Percentiles rank a stretch among this genome's conserved stretches.
Conservation (phyloP, 768 basidiomycete genomes). For the Naganishia onofrii region DNA sequence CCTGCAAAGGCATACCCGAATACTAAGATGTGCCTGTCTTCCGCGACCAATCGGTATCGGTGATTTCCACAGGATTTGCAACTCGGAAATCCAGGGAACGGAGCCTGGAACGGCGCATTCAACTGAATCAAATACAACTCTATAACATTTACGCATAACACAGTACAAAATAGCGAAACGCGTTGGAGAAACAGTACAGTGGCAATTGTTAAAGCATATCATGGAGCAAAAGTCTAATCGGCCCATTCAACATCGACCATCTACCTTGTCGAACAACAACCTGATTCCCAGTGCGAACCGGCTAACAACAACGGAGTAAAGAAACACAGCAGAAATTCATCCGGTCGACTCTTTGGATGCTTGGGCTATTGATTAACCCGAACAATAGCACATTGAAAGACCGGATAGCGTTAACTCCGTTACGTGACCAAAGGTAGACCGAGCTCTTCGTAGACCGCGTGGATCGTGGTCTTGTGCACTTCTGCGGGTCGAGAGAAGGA, state of each 20-base stretch:
- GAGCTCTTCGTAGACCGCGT: neutral
- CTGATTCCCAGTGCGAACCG: neutral
- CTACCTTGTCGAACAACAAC: neutral
- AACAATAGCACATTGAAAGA: neutral
- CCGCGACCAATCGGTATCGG: too few relatives aligned
- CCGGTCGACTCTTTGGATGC: neutral
- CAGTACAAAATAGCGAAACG: neutral
- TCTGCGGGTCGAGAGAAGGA: neutral
- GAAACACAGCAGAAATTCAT: neutral
- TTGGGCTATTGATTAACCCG: neutral
- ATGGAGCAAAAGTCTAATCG: neutral
- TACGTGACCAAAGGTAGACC: neutral
- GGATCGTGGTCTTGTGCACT: conserved; percentile 20
- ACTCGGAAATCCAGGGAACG: too few relatives aligned
- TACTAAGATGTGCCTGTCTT: too few relatives aligned
- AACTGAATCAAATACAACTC: too few relatives aligned
- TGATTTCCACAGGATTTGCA: too few relatives aligned
- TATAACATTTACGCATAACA: neutral
- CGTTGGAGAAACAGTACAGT: neutral
- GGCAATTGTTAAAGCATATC: neutral
- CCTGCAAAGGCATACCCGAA: too few relatives aligned
- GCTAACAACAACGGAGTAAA: neutral
- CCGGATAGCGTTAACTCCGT: neutral
- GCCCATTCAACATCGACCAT: neutral
- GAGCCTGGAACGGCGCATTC: too few relatives aligned